phyloP scores from a whole-genome alignment of 2,329 filamentous ascomycete genomes.

The Colletotrichum spinosum region DNA sequence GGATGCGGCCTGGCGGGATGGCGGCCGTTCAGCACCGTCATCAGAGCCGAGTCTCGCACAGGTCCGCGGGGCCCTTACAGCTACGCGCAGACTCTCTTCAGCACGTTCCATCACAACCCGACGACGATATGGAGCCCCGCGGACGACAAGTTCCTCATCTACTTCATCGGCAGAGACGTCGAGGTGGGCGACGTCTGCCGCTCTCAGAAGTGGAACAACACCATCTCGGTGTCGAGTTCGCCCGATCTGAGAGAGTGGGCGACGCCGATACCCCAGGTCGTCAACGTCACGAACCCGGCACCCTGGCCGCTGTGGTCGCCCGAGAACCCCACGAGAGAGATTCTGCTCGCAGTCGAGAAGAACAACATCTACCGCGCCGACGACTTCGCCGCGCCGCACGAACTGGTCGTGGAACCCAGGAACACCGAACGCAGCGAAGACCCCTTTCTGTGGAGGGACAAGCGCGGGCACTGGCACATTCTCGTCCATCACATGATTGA shows the following conservation, averaged over 20 bases:
- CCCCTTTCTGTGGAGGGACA: conserved; percentile 49
- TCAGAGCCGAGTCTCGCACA: conserved; percentile 56
- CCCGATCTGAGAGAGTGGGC: conserved; percentile 19
- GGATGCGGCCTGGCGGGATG: conserved; percentile 60
- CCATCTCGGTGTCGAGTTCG: conserved; percentile 43
- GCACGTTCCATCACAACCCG: conserved; percentile 60
- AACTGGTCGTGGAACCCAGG: conserved; percentile 41
- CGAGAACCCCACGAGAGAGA: conserved; percentile 42
- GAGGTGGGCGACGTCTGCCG: conserved; percentile 27
- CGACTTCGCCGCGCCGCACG: conserved; percentile 44
- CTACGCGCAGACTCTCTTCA: conserved; percentile 53
- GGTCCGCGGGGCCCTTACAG: conserved; percentile 58
- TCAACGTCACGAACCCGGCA: conserved; percentile 55
- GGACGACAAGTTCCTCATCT: conserved; percentile 57
- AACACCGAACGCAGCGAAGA: conserved; percentile 42
- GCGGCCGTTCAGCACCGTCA: conserved; percentile 57
- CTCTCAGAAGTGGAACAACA: conserved; percentile 36
- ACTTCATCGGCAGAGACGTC: conserved; percentile 55
- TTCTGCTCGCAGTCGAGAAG: conserved; percentile 49
- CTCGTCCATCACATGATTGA: conserved; percentile 47
- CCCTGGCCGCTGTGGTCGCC: conserved; percentile 51
- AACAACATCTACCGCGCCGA: conserved; percentile 49
- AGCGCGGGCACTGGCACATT: conserved; percentile 47
- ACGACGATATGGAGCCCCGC: conserved; percentile 56
- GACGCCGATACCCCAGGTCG: conserved; percentile 20